A percentile compares a stretch with the other conserved stretches of the same genome.
phyloP scores from a whole-genome alignment of 805 yeast species.

The Zygosaccharomyces siamensis region DNA sequence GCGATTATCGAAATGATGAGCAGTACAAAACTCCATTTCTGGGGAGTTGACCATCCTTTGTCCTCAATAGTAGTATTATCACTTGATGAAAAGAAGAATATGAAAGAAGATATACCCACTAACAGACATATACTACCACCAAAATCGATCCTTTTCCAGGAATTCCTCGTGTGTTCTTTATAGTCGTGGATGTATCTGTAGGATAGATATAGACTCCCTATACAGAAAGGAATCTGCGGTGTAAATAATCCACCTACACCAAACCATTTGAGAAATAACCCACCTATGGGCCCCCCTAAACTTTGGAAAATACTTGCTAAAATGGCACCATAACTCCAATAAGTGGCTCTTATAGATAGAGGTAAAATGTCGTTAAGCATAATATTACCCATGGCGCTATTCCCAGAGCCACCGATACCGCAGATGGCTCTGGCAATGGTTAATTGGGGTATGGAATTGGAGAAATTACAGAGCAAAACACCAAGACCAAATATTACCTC shows the following conservation, averaged over 20 bases:
- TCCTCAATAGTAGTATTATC: constrained; percentile 1
- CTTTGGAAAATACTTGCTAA: constrained; percentile 39
- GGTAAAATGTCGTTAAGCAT: constrained; percentile 54
- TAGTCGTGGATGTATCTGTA: constrained; percentile 35
- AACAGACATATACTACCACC: constrained; percentile 39
- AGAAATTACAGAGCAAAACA: constrained; percentile 40
- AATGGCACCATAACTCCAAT: constrained; percentile 46
- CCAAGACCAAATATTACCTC: constrained; percentile 45
- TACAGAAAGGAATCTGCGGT: constrained; percentile 39
- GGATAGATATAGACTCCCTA: constrained; percentile 26
- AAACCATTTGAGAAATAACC: constrained; percentile 35
- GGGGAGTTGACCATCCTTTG: constrained; percentile 9
- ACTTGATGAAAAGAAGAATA: constrained; percentile 34
- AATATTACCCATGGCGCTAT: constrained; percentile 46
- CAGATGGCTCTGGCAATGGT: constrained; percentile 50
- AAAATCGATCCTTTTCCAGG: constrained; percentile 38
- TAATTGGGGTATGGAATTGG: constrained; percentile 42
- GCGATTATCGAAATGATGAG: constrained; percentile 15
- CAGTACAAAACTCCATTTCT: constrained; percentile 8
- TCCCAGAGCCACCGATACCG: constrained; percentile 58
- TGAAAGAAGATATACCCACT: constrained; percentile 32
- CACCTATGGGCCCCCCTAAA: constrained; percentile 44
- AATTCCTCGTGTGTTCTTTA: constrained; percentile 27
- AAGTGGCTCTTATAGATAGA: constrained; percentile 47
- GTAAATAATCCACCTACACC: constrained; percentile 46